A percentile compares a stretch with the other conserved stretches of the same genome.
Conservation (phyloP, 1,284 basidiomycete genomes). For the Leccinum angustisporum region DNA sequence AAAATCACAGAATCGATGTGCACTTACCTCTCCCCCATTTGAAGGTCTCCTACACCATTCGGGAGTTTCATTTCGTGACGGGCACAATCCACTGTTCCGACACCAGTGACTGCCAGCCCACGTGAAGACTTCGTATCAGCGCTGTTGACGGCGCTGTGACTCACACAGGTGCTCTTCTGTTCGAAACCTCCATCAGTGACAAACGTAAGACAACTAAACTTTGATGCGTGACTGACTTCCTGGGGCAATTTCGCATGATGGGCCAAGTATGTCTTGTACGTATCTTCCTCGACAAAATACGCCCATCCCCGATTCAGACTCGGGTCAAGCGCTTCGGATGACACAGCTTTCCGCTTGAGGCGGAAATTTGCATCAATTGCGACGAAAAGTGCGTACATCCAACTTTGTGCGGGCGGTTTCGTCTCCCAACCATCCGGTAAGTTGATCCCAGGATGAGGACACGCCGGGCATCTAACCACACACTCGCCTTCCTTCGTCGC, state of each 20-base stretch:
- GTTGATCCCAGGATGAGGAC: not conserved
- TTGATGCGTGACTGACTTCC: not conserved
- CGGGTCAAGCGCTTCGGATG: not conserved
- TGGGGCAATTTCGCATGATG: not conserved
- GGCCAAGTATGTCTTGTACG: not conserved
- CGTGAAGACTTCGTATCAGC: not conserved
- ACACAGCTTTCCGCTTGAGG: not conserved
- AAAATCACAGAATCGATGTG: not conserved
- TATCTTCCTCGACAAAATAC: not conserved
- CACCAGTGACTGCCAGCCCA: not conserved
- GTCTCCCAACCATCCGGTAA: not conserved
- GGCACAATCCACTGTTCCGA: not conserved
- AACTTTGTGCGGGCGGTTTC: not conserved
- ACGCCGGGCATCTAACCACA: not conserved
- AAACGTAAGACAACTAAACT: not conserved
- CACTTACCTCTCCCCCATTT: not conserved
- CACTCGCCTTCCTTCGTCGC: not conserved
- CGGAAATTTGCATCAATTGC: not conserved
- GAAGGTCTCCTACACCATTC: not conserved
- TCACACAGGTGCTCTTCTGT: not conserved
- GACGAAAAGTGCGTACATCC: not conserved
- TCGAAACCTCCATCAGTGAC: not conserved
- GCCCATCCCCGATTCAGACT: not conserved
- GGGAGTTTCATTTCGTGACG: not conserved
- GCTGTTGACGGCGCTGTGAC: not conserved